phyloP scores from a whole-genome alignment of 345 rosid species.

The Populus ilicifolia region DNA sequence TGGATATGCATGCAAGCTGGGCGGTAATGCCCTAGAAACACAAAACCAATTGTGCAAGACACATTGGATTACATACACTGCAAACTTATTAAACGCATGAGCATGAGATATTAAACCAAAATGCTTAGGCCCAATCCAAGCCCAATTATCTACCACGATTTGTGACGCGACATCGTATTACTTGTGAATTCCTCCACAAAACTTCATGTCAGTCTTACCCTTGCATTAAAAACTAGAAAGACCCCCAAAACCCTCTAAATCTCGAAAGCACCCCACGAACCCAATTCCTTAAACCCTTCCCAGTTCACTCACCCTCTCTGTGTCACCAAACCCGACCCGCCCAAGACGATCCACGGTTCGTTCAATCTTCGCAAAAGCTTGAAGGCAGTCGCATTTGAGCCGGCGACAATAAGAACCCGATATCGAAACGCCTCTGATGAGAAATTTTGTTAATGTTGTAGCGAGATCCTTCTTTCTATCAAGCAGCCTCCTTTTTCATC shows the following conservation, averaged over 20 bases:
- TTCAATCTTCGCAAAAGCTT: background rate
- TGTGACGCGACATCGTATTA: background rate
- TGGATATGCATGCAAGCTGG: too few species aligned
- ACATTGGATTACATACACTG: too few species aligned
- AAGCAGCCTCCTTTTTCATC: background rate
- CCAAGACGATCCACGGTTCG: background rate
- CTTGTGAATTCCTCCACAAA: background rate
- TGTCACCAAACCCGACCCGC: background rate
- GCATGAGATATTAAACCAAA: background rate
- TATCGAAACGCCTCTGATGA: background rate
- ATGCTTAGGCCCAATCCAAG: background rate
- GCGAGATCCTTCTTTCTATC: constrained; percentile 7
- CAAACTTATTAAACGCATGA: too few species aligned
- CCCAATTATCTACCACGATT: background rate
- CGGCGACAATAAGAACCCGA: background rate
- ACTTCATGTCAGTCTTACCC: background rate
- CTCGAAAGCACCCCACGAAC: background rate
- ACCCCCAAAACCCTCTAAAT: background rate
- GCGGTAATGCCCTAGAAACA: too few species aligned
- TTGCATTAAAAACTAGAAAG: background rate
- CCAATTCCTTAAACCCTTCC: background rate
- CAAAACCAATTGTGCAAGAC: too few species aligned
- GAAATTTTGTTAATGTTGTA: constrained; percentile 3
- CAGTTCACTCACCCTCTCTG: background rate
- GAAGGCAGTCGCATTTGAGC: background rate